Conservation (phyloP, 768 basidiomycete species). For the Wakefieldia striispora region DNA sequence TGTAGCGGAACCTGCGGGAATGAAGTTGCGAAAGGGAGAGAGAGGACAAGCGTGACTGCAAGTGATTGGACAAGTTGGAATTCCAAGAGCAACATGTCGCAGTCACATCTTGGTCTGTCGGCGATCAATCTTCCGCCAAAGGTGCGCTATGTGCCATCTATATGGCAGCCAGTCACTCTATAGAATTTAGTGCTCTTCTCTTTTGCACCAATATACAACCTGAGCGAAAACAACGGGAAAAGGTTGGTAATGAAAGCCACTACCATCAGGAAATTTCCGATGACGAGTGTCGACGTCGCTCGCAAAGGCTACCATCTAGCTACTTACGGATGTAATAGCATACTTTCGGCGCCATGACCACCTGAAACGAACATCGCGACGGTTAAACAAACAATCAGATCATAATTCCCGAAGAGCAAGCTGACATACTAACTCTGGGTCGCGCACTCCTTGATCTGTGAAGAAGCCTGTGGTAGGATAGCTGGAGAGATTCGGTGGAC, state of each 20-base stretch:
- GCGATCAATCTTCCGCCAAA: conserved; percentile 30
- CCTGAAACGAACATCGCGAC: conserved; percentile 5
- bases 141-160: conserved; percentile 11
- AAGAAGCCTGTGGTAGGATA: conserved; percentile 13
- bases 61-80: conserved; percentile 20
- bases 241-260: conserved; percentile 14
- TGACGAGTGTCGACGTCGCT: background rate
- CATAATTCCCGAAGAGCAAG: conserved; percentile 8
- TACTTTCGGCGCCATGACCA: conserved; percentile 2
- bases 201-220: conserved; percentile 21
- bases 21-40: background rate
- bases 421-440: conserved; percentile 17
- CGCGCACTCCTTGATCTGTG: conserved; percentile 22
- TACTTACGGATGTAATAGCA: conserved; percentile 20
- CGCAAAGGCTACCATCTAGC: conserved; percentile 16
- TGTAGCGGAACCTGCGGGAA: conserved; percentile 8
- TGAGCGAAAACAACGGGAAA: conserved; percentile 26
- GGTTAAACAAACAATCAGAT: conserved; percentile 15
- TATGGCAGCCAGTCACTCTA: conserved; percentile 19
- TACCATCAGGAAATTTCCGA: conserved; percentile 10
- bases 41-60: conserved; percentile 4
- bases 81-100: conserved; percentile 21
- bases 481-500: background rate
- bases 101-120: conserved; percentile 14
- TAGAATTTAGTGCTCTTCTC: conserved; percentile 28